These are phyloP conservation scores for Fraxinus velutina DNA, from an alignment of 305 asterid species.

Conservation along the genomic window DNA sequence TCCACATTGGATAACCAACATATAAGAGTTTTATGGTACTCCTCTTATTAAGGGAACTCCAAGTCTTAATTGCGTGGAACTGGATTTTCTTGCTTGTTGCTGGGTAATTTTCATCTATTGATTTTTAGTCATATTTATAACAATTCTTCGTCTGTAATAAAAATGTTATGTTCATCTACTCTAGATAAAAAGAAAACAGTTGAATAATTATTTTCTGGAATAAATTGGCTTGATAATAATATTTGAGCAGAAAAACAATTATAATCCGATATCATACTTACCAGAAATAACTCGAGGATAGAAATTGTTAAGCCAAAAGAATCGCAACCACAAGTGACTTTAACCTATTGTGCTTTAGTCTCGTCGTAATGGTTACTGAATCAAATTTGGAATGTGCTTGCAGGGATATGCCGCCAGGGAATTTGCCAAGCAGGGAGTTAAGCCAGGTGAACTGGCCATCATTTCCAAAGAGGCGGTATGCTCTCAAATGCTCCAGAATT, in stretches of 20 bases:
- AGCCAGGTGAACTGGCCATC: constrained; percentile 79
- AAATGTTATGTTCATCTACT: background rate
- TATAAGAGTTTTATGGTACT: too few relatives aligned
- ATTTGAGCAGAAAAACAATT: background rate
- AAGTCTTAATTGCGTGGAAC: background rate
- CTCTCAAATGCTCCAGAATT: background rate
- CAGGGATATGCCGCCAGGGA: constrained; percentile 99
- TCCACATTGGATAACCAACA: too few relatives aligned
- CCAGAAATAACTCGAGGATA: background rate
- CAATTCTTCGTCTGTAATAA: background rate
- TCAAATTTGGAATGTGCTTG: constrained; percentile 17
- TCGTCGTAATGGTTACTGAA: background rate
- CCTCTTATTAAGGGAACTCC: background rate
- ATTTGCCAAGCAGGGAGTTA: constrained; percentile 78
- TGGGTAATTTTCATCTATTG: background rate
- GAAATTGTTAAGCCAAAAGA: background rate
- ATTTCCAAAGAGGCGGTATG: constrained; percentile 94
- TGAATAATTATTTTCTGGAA: background rate
- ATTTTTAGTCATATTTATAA: background rate
- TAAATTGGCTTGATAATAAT: background rate
- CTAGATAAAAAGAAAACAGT: background rate
- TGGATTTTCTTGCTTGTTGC: background rate
- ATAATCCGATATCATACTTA: background rate
- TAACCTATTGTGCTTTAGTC: background rate
- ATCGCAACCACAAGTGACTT: background rate